These are phyloP conservation scores for Arctium minus DNA, from an alignment of 129 eudicot species.

Conservation along the genomic window DNA sequence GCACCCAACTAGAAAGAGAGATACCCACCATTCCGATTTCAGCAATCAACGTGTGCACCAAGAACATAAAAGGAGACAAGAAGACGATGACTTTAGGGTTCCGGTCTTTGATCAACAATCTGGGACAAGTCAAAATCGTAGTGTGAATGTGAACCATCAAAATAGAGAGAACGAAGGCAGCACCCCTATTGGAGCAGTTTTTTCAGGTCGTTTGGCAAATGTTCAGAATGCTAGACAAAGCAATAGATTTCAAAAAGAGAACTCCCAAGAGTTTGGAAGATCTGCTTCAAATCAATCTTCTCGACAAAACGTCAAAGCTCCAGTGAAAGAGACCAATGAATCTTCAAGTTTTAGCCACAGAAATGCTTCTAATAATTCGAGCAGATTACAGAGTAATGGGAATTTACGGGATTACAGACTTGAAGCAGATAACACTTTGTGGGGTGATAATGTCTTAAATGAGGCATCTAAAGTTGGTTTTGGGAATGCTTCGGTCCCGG, in stretches of 20 bases:
- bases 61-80: conserved; percentile 50
- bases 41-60: conserved; percentile 34
- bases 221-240: conserved; percentile 26
- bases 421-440: conserved; percentile 24
- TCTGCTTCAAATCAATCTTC: conserved; percentile 31
- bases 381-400: conserved; percentile 22
- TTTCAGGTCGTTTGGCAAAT: conserved; percentile 17
- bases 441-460: conserved; percentile 34
- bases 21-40: conserved; percentile 32
- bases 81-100: conserved; percentile 74
- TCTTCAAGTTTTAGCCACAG: conserved; percentile 19
- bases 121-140: conserved; percentile 32
- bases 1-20: conserved; percentile 41
- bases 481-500: conserved; percentile 26
- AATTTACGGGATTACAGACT: conserved; percentile 31
- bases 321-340: conserved; percentile 34
- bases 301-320: conserved; percentile 27
- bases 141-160: conserved; percentile 28
- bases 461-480: conserved; percentile 29
- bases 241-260: conserved; percentile 28
- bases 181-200: conserved; percentile 25
- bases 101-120: conserved; percentile 73
- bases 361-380: conserved; percentile 19
- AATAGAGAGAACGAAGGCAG: conserved; percentile 28
- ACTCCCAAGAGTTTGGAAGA: conserved; percentile 31